Evolutionary conservation across 2,329 filamentous ascomycete species (phyloP), one percentile per base, ranked within the genome.

Genomic region (Cladorrhinum sp.): DNA sequence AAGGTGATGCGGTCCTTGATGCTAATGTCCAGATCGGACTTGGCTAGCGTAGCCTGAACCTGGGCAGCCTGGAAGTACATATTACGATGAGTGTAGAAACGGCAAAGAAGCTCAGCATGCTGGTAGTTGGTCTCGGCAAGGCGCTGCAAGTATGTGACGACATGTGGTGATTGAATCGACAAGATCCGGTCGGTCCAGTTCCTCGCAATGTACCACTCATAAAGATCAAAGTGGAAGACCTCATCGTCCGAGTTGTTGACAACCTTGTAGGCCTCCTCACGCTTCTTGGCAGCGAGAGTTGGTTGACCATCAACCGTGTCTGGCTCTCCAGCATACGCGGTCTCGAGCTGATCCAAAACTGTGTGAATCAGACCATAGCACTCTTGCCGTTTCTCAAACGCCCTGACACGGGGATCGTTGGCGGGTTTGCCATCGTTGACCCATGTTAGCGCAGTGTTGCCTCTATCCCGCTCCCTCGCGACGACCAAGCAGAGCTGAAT

Each of bases 171-270:
- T 60, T 93, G 85, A 55, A 95, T 92, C 36, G 89, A 86, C 32
- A 99, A 84, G 25, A 99, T 83, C 13, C 92, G 88, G 64, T 97
- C 92, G 9, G 86, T 89, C 86, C 91, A 93, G 18, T 90, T 89
- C 72, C 93, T 88, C 57, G 83, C 77, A 66, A 98, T 87, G 74
- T 99, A 99, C 93, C 95, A 99, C 70, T 97, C 93, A 72, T 97
- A 99, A n/a, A 99, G 81, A 69, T 91, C 92, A 63, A 91, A 96
- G 73, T 98, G 89, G 78, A 99, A 99, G 3, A 97, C 90, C 70
- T 97, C 91, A 67, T 99, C 95, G 13, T 88, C 84, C 0, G 93
- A 96, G 61, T 84, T 85, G 71, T 96, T 91, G 68, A 99, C 92
- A 2, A 97, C 90, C 50, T 88, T 85, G 75, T 98, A 96, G 0